Conservation (phyloP, 2,329 filamentous ascomycete species). For the Chaetomiaceae sp. region DNA sequence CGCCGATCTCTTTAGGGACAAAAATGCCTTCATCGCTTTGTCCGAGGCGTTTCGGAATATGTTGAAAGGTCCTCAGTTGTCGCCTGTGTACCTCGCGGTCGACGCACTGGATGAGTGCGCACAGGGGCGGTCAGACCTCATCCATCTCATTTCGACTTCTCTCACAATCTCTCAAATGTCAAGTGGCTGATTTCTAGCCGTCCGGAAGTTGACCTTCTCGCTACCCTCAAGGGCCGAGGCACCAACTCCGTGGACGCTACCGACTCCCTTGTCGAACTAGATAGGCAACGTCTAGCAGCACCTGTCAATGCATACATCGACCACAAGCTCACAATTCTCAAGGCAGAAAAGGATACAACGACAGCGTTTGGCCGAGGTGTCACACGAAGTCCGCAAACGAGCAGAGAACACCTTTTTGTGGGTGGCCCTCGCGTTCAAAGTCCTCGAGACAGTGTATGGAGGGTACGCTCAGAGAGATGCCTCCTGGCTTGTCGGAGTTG, state of each 20-base stretch:
- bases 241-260: slow-evolving; percentile 1
- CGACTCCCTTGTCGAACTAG: slow-evolving; percentile 16
- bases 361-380: slow-evolving; percentile 4
- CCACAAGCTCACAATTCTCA: slow-evolving; percentile 18
- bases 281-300: slow-evolving; percentile 13
- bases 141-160: slow-evolving; percentile 12
- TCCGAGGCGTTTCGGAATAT: slow-evolving; percentile 17
- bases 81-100: slow-evolving; percentile 15
- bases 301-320: slow-evolving; percentile 21
- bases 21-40: slow-evolving; percentile 19
- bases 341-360: slow-evolving; percentile 10
- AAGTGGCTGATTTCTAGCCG: slow-evolving; percentile 18
- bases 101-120: slow-evolving; percentile 19
- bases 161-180: slow-evolving; percentile 7
- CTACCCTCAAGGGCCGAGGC: slow-evolving; percentile 5
- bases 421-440: slow-evolving; percentile 34
- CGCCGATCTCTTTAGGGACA: slow-evolving; percentile 13
- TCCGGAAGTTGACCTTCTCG: slow-evolving; percentile 16
- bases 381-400: slow-evolving; percentile 23
- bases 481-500: slow-evolving; percentile 24
- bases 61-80: slow-evolving; percentile 14
- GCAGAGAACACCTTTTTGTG: slow-evolving; percentile 36
- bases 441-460: slow-evolving; percentile 23
- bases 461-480: slow-evolving; percentile 21
- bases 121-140: slow-evolving; percentile 12